Percentiles rank a stretch among this genome's conserved stretches.
Conservation (phyloP, 1,139 yeast genomes). For the Diutina catenulata region DNA sequence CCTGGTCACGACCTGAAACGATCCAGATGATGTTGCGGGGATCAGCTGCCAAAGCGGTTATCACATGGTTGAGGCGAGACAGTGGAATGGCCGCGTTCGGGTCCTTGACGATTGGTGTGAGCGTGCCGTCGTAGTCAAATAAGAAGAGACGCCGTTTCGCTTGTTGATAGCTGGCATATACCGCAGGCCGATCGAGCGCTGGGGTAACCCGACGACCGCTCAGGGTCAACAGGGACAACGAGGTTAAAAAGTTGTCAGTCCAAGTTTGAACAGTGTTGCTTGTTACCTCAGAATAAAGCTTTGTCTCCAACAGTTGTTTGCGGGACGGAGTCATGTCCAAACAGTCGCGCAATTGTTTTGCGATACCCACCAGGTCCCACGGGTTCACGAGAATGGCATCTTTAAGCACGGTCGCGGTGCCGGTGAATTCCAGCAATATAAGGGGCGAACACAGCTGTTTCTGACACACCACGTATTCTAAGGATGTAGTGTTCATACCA, state of each 20-base stretch:
- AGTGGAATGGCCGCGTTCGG: conserved; percentile 99
- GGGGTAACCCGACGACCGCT: conserved; percentile 61
- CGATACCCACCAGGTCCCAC: conserved; percentile 92
- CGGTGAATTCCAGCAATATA: conserved; percentile 85
- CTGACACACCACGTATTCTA: conserved; percentile 88
- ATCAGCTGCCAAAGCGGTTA: conserved; percentile 55
- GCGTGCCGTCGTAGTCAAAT: conserved; percentile 95
- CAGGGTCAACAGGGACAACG: conserved; percentile 26
- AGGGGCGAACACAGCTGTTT: conserved; percentile 62
- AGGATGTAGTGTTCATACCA: conserved; percentile 92
- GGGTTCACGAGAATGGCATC: conserved; percentile 89
- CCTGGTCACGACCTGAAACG: conserved; percentile 91
- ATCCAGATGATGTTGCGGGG: conserved; percentile 88
- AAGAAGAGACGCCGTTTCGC: conserved; percentile 67
- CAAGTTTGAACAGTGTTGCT: conserved; percentile 71
- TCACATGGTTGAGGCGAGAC: conserved; percentile 47
- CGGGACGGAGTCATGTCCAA: conserved; percentile 36
- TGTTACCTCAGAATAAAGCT: conserved; percentile 53
- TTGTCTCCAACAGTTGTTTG: conserved; percentile 32
- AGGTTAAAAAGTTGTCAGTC: conserved; percentile 54
- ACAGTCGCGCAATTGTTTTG: conserved; percentile 68
- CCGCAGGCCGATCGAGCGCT: conserved; percentile 61
- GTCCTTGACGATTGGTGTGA: conserved; percentile 89
- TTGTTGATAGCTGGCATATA: conserved; percentile 45
- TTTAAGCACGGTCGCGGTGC: conserved; percentile 68